Base-by-base conservation (phyloP, 805 yeast species). In the Scheffersomyces amazonensis region DNA sequence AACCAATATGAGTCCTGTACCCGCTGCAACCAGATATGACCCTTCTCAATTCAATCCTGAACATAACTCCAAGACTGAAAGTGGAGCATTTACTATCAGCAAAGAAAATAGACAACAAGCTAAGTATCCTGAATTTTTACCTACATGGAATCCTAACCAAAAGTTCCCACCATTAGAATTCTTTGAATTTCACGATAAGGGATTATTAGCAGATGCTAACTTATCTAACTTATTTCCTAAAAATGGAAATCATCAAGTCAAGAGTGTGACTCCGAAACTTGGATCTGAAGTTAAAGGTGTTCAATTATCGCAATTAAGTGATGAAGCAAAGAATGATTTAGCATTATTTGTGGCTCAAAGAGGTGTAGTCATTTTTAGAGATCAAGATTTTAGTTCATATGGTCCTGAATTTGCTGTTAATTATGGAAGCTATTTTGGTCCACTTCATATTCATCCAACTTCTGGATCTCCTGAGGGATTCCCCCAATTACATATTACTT, bases 331-430 rank as follows among this genome's bases (percentile, higher is more conserved):
- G 37, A 60, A 63, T 43, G 66, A 63, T 31, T 48, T 63, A 35
- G 64, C 67, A 3, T 43, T 52, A 19, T 49, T 54, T 18, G 54
- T 62, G 15, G 66, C 69, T 7, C 53, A 57, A 37, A 41, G 66
- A 29, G 69, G 69, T 4, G 66, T 62, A 9, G 66, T 57, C 21
- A 57, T 60, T 4, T 60, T 62, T 41, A 35, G 64, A 15, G 48
- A 62, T 43, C 69, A 62, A 41, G 60, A 62, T 47, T 57, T 60
- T 37, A 56, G 45, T 17, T 18, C 34, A 2, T 56, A 66, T 40
- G 75, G 80, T 5, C 73, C 76, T 3, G 64, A 64, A 23, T 69
- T 64, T 41, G 69, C 53, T 22, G 71, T 64, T 20, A 37, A 50
- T 10, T 50, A 39, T 32, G 49, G 46, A 12, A 27, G 36, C 30